These are phyloP conservation scores for Bipolaris zeicola DNA, from an alignment of 2,329 filamentous ascomycete species.

Conservation along the genomic window DNA sequence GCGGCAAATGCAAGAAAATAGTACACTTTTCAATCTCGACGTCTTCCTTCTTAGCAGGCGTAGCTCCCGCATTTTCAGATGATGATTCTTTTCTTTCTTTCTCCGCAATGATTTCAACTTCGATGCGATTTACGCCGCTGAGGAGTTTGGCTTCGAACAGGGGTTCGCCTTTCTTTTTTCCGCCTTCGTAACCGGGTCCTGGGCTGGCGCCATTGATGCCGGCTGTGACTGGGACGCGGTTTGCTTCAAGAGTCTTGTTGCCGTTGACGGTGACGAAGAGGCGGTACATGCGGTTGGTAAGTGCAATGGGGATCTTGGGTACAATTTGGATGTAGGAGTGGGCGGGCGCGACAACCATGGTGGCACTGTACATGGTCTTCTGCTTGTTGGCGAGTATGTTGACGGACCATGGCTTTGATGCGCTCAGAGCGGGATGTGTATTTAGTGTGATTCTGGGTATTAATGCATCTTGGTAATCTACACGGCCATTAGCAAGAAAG, in stretches of 20 bases:
- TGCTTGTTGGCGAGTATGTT: slow-evolving; percentile 69
- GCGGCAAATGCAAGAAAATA: slow-evolving; percentile 73
- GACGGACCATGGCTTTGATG: slow-evolving; percentile 66
- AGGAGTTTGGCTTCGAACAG: slow-evolving; percentile 76
- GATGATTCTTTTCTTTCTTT: slow-evolving; percentile 56
- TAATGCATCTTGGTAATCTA: slow-evolving; percentile 62
- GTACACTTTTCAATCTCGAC: slow-evolving; percentile 80
- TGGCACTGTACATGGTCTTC: slow-evolving; percentile 72
- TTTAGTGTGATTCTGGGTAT: slow-evolving; percentile 69
- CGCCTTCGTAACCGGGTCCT: slow-evolving; percentile 33
- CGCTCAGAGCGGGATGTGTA: slow-evolving; percentile 69
- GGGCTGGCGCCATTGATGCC: slow-evolving; percentile 39
- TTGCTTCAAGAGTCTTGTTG: slow-evolving; percentile 64
- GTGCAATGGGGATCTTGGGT: slow-evolving; percentile 66
- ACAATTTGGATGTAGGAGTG: slow-evolving; percentile 75
- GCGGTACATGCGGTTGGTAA: slow-evolving; percentile 74
- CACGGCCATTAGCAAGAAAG: slow-evolving; percentile 23
- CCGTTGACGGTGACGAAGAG: slow-evolving; percentile 75
- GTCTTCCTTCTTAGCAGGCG: slow-evolving; percentile 41
- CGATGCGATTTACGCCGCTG: slow-evolving; percentile 76
- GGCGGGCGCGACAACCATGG: slow-evolving; percentile 69
- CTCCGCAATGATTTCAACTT: slow-evolving; percentile 77
- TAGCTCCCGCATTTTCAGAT: slow-evolving; percentile 26
- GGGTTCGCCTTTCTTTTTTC: slow-evolving; percentile 62
- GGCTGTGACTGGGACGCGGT: slow-evolving; percentile 57